Evolutionary conservation across 2,329 filamentous ascomycete species (phyloP).

Genomic region (Penicillium verrucosum): DNA sequence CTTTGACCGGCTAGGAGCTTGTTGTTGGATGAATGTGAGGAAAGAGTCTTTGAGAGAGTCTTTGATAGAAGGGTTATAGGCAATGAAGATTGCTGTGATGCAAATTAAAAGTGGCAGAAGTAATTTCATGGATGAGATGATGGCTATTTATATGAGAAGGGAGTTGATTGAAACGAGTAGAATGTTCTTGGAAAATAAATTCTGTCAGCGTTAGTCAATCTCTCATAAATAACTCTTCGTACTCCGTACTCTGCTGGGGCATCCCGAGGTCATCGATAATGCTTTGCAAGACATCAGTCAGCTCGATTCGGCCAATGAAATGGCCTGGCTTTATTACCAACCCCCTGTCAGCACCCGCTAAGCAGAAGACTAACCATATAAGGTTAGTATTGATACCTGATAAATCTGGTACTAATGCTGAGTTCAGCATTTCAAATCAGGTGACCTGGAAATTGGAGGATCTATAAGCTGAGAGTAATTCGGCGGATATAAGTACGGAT

Average conservation of each 20-base stretch:
- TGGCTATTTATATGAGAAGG: constrained; percentile 31
- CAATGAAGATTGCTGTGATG: constrained; percentile 33
- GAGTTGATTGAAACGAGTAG: constrained; percentile 18
- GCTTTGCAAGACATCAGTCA: constrained; percentile 30
- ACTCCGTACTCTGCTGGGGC: not conserved
- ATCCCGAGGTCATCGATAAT: not conserved
- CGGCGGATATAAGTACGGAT: not conserved
- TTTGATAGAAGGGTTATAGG: constrained; percentile 25
- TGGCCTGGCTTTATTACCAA: constrained; percentile 21
- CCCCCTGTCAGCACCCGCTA: constrained; percentile 27
- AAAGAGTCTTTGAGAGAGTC: constrained; percentile 17
- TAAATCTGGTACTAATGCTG: constrained; percentile 1
- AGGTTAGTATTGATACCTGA: not conserved
- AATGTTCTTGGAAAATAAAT: constrained; percentile 13
- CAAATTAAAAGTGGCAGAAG: constrained; percentile 38
- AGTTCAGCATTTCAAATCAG: constrained; percentile 1
- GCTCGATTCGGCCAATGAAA: constrained; percentile 10
- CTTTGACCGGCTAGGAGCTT: constrained; percentile 17
- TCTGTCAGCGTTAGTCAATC: constrained; percentile 30
- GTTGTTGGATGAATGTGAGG: constrained; percentile 18
- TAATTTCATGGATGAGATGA: constrained; percentile 32
- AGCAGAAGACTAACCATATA: not conserved
- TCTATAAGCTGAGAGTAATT: not conserved
- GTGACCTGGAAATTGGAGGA: not conserved
- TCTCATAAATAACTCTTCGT: constrained; percentile 18